Conservation (phyloP, 345 rosid genomes). For the Turnera subulata region DNA sequence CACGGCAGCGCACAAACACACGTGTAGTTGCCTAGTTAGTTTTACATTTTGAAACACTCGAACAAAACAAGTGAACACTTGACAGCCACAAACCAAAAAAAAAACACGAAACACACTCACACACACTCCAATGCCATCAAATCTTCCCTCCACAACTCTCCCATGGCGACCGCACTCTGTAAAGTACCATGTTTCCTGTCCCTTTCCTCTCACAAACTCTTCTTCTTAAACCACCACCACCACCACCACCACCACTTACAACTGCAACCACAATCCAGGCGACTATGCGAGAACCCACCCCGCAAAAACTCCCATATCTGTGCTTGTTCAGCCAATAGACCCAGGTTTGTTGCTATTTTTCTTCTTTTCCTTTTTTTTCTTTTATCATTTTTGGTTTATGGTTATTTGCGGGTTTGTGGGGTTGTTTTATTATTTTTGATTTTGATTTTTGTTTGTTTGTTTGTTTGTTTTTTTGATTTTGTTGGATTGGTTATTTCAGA, state of each 20-base stretch:
- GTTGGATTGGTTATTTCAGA: slow-evolving; percentile 24
- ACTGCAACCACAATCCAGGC: no score
- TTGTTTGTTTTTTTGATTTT: no score
- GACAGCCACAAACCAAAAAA: no score
- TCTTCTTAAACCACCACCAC: slow-evolving; percentile 13
- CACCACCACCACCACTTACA: background rate
- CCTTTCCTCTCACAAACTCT: slow-evolving; percentile 25
- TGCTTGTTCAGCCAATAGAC: slow-evolving; percentile 37
- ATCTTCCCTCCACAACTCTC: slow-evolving; percentile 1
- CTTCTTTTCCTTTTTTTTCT: background rate
- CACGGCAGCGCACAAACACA: no score
- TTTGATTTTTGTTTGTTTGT: no score
- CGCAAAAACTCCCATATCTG: slow-evolving; percentile 27
- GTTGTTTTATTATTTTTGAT: background rate
- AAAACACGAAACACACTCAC: no score
- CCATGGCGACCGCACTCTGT: slow-evolving; percentile 55
- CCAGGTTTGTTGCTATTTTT: slow-evolving; percentile 36
- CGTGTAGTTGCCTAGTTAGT: no score
- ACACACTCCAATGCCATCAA: slow-evolving; percentile 5
- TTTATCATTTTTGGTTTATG: background rate
- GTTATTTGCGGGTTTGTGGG: background rate
- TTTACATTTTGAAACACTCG: no score
- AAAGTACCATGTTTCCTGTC: slow-evolving; percentile 23
- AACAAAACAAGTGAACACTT: no score
- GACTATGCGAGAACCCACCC: slow-evolving; percentile 2